Evolutionary conservation across 495 filamentous ascomycete species (phyloP).

Genomic region (Copromyces sp.): DNA sequence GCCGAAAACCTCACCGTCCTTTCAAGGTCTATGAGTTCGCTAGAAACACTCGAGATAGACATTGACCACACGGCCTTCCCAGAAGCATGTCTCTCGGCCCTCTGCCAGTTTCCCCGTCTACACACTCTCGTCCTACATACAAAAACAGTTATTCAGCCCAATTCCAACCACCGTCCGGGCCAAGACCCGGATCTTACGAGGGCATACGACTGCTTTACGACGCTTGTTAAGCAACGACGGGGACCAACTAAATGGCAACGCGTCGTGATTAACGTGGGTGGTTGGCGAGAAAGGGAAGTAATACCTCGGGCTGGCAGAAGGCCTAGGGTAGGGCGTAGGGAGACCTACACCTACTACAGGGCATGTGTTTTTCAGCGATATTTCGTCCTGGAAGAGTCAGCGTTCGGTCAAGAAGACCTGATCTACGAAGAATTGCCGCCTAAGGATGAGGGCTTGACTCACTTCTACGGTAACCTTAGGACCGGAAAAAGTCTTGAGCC

Average conservation of each 20-base stretch:
- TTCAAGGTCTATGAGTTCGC: neutral
- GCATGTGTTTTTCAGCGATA: neutral
- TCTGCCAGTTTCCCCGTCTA: neutral
- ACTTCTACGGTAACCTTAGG: neutral
- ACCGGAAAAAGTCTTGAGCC: neutral
- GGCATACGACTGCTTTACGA: neutral
- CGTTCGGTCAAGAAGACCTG: neutral
- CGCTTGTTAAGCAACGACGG: neutral
- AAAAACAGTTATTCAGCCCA: neutral
- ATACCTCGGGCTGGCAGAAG: neutral
- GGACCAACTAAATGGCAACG: neutral
- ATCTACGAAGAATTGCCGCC: neutral
- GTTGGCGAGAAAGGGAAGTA: neutral
- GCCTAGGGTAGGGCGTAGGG: neutral
- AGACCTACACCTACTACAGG: neutral
- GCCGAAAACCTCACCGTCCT: neutral
- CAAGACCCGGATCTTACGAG: neutral
- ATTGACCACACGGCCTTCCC: neutral
- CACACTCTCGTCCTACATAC: neutral
- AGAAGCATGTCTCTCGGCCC: neutral
- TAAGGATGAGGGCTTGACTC: neutral
- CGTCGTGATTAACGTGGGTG: neutral
- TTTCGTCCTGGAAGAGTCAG: neutral
- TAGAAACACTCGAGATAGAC: neutral
- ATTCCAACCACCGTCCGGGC: neutral